Conservation (phyloP, 768 basidiomycete species). For the Leccinum sublutescens region DNA sequence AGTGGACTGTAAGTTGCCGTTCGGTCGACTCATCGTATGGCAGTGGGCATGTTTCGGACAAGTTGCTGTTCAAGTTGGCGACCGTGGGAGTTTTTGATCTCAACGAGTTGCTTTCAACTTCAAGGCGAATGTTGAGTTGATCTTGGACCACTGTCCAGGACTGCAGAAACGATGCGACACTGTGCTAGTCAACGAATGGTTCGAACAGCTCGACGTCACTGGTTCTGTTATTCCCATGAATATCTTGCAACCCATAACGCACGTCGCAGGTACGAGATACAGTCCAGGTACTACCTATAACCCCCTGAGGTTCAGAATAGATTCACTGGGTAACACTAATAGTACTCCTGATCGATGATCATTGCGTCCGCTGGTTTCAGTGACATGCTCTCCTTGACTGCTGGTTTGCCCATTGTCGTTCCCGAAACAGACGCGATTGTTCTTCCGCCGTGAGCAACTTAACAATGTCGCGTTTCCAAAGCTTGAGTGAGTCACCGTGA, state of each 20-base stretch:
- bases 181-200: slow-evolving; percentile 40
- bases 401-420: slow-evolving; percentile 19
- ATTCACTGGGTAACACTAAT: slow-evolving; percentile 24
- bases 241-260: slow-evolving; percentile 4
- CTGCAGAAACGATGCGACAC: slow-evolving; percentile 35
- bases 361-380: slow-evolving; percentile 45
- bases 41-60: too few relatives aligned
- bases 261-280: slow-evolving; percentile 10
- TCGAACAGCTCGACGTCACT: slow-evolving; percentile 34
- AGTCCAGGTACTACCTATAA: neutral
- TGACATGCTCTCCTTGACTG: slow-evolving; percentile 33
- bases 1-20: too few relatives aligned
- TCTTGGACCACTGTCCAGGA: slow-evolving; percentile 32
- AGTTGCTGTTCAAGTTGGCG: too few relatives aligned
- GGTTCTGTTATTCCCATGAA: slow-evolving; percentile 24
- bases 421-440: slow-evolving; percentile 37
- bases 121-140: slow-evolving; percentile 45
- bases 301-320: neutral
- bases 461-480: slow-evolving; percentile 46
- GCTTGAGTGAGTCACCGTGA: slow-evolving; percentile 40
- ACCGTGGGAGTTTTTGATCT: too few relatives aligned
- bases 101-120: too few relatives aligned
- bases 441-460: slow-evolving; percentile 39
- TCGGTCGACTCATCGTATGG: too few relatives aligned
- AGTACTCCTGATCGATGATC: slow-evolving; percentile 28